phyloP scores from a whole-genome alignment of 78 protist species.

The Dictyostelium purpureum region DNA sequence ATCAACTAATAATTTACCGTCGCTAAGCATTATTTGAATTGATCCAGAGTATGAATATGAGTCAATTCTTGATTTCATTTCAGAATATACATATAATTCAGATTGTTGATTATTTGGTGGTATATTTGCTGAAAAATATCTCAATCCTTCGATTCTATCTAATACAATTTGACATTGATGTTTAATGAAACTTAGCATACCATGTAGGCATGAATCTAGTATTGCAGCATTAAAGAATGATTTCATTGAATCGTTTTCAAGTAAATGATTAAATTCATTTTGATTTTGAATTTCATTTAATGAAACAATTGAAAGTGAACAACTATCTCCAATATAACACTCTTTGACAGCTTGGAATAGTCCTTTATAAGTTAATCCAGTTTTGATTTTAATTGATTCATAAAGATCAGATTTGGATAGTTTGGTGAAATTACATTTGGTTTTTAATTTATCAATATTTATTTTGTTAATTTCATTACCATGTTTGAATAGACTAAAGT shows the following conservation, averaged over 20 bases:
- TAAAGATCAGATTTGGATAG: conserved; percentile 12
- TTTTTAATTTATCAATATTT: background rate
- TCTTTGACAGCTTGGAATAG: background rate
- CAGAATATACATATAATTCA: background rate
- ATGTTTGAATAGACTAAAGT: background rate
- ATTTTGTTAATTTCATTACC: background rate
- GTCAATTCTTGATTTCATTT: background rate
- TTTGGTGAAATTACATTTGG: conserved; percentile 2
- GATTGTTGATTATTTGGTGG: background rate
- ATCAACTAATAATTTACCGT: conserved; percentile 19
- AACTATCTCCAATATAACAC: conserved; percentile 6
- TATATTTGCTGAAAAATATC: background rate
- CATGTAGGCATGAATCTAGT: conserved; percentile 38
- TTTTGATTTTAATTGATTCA: too few relatives aligned
- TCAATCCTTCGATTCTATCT: conserved; percentile 8
- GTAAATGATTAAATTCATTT: too few relatives aligned
- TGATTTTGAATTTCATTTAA: background rate
- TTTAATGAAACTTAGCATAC: background rate
- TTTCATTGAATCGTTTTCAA: too few relatives aligned
- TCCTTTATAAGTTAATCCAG: background rate
- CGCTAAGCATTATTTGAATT: background rate
- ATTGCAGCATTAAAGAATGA: conserved; percentile 34
- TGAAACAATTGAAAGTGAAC: conserved; percentile 18
- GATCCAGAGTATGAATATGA: background rate
- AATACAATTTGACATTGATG: conserved; percentile 24